phyloP scores from a whole-genome alignment of 352 stramenopile genomes.

The Phytophthora gonapodyides region DNA sequence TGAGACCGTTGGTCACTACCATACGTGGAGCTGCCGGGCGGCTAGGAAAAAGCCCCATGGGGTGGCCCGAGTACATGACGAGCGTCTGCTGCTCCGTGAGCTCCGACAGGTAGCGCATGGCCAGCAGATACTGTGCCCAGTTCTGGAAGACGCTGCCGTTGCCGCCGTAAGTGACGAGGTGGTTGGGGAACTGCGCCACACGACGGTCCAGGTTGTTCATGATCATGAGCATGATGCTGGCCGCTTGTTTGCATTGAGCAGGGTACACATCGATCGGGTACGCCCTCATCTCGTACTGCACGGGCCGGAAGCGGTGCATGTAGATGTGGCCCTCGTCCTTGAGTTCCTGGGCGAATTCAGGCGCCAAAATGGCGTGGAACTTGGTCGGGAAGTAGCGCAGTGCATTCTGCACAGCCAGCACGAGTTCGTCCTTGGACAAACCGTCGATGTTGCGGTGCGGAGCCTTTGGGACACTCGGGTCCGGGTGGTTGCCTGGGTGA shows the following conservation, averaged over 20 bases:
- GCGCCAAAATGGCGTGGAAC: conserved; percentile 66
- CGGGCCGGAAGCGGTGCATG: conserved; percentile 88
- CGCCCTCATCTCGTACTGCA: conserved; percentile 89
- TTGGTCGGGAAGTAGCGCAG: conserved; percentile 85
- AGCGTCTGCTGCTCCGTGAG: conserved; percentile 91
- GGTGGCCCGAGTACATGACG: conserved; percentile 90
- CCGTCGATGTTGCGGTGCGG: conserved; percentile 56
- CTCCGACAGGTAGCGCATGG: conserved; percentile 87
- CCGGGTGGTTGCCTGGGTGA: conserved; percentile 61
- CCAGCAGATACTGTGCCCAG: conserved; percentile 89
- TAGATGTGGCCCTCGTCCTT: conserved; percentile 91
- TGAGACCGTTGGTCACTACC: conserved; percentile 90
- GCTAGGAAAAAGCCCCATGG: conserved; percentile 85
- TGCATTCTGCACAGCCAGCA: conserved; percentile 86
- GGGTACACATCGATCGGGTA: conserved; percentile 85
- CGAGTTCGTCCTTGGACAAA: conserved; percentile 61
- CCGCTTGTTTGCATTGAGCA: conserved; percentile 69
- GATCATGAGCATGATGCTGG: conserved; percentile 91
- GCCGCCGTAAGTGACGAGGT: conserved; percentile 90
- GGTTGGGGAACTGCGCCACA: conserved; percentile 88
- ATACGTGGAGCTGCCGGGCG: conserved; percentile 75
- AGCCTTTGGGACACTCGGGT: conserved; percentile 54
- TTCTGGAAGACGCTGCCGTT: conserved; percentile 92
- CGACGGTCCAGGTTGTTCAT: conserved; percentile 90
- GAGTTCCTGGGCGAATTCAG: conserved; percentile 88